These are phyloP conservation scores for Cadophora malorum DNA, from an alignment of 2,329 filamentous ascomycete genomes.

Conservation along the genomic window DNA sequence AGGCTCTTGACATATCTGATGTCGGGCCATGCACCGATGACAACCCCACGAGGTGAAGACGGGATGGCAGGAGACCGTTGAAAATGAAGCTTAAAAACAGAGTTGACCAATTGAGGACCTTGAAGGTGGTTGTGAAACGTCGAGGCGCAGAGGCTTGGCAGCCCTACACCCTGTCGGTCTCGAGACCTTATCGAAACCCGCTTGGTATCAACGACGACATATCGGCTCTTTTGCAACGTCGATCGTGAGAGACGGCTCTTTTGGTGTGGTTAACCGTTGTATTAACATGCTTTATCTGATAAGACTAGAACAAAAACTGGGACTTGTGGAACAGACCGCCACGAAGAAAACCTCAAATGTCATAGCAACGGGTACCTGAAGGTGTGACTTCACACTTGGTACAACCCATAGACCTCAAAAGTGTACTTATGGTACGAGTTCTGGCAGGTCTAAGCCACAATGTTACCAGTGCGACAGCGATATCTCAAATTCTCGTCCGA, in stretches of 20 bases:
- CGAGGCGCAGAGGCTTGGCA: constrained; percentile 31
- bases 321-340: background rate
- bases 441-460: constrained; percentile 21
- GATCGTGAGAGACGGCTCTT: constrained; percentile 31
- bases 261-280: constrained; percentile 24
- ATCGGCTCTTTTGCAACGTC: constrained; percentile 33
- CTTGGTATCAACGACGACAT: constrained; percentile 38
- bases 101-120: constrained; percentile 34
- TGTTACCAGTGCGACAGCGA: constrained; percentile 24
- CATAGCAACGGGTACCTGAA: background rate
- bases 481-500: constrained; percentile 16
- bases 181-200: constrained; percentile 40
- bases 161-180: constrained; percentile 30
- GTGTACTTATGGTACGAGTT: background rate
- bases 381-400: constrained; percentile 7
- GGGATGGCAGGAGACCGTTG: constrained; percentile 34
- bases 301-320: constrained; percentile 20
- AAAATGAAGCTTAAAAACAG: constrained; percentile 33
- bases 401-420: background rate
- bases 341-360: background rate
- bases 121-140: constrained; percentile 27
- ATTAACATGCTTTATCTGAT: constrained; percentile 29
- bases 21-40: constrained; percentile 33
- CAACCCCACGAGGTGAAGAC: constrained; percentile 25
- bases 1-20: constrained; percentile 35